Conservation (phyloP, 257 asterid genomes). For the Thymus mandschuricus region DNA sequence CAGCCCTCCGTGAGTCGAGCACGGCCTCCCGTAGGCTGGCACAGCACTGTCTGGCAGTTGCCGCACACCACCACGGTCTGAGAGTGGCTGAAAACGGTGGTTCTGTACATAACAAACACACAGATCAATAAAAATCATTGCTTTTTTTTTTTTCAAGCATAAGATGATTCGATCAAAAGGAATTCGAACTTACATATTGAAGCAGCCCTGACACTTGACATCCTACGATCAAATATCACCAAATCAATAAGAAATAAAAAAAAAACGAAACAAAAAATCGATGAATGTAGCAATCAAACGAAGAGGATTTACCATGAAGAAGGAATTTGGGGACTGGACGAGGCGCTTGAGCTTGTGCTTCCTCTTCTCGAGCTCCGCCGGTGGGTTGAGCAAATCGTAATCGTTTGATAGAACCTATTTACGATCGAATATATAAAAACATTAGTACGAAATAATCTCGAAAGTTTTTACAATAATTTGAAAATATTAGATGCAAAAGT, state of each 20-base stretch:
- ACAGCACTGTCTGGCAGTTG: slow-evolving; percentile 32
- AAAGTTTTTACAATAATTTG: no score
- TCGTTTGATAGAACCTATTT: slow-evolving; percentile 64
- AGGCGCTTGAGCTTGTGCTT: slow-evolving; percentile 81
- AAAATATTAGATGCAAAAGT: no score
- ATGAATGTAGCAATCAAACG: neutral
- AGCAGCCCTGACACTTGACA: slow-evolving; percentile 72
- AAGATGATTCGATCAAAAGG: no score
- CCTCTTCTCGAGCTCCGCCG: slow-evolving; percentile 73
- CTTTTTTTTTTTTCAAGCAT: no score
- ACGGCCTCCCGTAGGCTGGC: slow-evolving; percentile 64
- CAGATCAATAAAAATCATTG: neutral
- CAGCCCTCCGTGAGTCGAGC: slow-evolving; percentile 82
- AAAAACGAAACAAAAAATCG: neutral
- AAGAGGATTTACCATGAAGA: slow-evolving; percentile 19
- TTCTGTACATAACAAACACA: slow-evolving; percentile 3
- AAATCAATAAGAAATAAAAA: neutral
- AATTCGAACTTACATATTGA: slow-evolving; percentile 52
- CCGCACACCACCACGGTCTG: slow-evolving; percentile 42
- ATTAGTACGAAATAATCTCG: no score
- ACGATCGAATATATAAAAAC: neutral
- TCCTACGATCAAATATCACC: neutral
- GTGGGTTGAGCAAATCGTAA: slow-evolving; percentile 64
- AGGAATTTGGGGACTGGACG: slow-evolving; percentile 29
- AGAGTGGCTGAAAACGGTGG: slow-evolving; percentile 29